Base-by-base conservation (phyloP, 345 rosid genomes). In the Populus ilicifolia region DNA sequence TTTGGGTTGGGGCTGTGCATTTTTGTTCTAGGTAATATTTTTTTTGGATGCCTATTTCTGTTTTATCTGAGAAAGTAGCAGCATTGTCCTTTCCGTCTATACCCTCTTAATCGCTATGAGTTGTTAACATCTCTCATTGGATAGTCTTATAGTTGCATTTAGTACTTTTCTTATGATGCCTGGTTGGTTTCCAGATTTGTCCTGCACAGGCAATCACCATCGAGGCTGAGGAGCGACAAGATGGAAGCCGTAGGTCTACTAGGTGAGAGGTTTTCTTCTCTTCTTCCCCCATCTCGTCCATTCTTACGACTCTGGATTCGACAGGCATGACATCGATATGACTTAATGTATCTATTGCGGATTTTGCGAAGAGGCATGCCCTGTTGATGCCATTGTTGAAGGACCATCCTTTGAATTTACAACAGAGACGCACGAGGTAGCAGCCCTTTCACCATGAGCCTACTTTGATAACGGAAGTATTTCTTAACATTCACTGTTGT, bases 281-380 rank as follows among this genome's bases (percentile, higher is more conserved):
- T 5, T 54, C 18, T 3, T 20, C 14, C 69, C 38, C 18, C 1
- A 21, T 56, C 30, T 75, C 52, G 27, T 18, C 27, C 20, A 6
- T 54, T 59, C 23, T 66, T 56, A 8, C 67, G 25, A 20, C 46
- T 44, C 20, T 61, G 71, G 48, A 70, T 76, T 77, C 59, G 81
- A 50, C 84, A 95, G 97, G 88, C 92, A 94, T 30, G 97, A 93
- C 82, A 94, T 96, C 41, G 97, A 92, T 88, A 96, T 89, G 99
- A 96, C 99, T 18, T 93, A 96, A 74, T 93, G 99, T 87, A 96
- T 93, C 83, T 96, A 96, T 83, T 92, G 97, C 81, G 99, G 98
- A 59, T 94, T 93, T 79, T 96, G 98, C 94, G 97, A 93, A 89
- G 98, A 93, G 86, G 98, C 98, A 27, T 96, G 98, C 87, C 99